A percentile compares a stretch with the other conserved stretches of the same genome.
phyloP scores from a whole-genome alignment of 2,329 filamentous ascomycete genomes.

The Phaeosphaeria sp. region DNA sequence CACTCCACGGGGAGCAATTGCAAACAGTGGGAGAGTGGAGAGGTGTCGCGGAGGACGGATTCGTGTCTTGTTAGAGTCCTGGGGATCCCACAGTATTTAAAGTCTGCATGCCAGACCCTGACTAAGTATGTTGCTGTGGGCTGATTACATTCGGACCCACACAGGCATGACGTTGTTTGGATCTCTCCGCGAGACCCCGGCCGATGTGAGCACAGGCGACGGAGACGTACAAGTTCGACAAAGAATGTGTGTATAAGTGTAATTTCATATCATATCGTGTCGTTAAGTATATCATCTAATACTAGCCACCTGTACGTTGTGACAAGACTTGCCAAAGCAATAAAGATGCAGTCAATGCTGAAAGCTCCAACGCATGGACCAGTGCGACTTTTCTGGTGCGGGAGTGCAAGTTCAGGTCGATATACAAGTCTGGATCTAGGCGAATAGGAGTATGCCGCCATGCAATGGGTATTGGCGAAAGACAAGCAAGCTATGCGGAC shows the following conservation, averaged over 20 bases:
- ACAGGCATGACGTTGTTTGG: conserved; percentile 16
- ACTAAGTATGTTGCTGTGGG: conserved; percentile 18
- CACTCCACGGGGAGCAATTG: not conserved
- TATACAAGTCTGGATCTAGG: not conserved
- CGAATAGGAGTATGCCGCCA: conserved; percentile 15
- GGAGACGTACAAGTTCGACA: not conserved
- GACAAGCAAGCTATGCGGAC: conserved; percentile 28
- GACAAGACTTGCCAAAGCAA: not conserved
- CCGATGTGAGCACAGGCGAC: conserved; percentile 4
- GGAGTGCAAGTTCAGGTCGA: not conserved
- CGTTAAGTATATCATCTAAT: conserved; percentile 2
- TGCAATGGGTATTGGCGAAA: conserved; percentile 45
- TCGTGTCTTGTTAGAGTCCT: not conserved
- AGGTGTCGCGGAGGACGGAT: conserved; percentile 11
- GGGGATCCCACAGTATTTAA: conserved; percentile 13
- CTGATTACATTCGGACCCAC: conserved; percentile 18
- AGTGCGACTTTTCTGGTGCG: not conserved
- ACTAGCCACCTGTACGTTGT: not conserved
- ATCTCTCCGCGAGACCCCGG: conserved; percentile 13
- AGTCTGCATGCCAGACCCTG: conserved; percentile 5
- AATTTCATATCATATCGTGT: conserved; percentile 2
- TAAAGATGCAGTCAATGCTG: not conserved
- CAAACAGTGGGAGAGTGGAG: conserved; percentile 12
- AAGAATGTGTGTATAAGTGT: not conserved
- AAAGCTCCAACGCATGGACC: not conserved